Percentiles rank a stretch among this genome's conserved stretches.
These are phyloP conservation scores for Mrakia blollopis DNA, from an alignment of 768 basidiomycete species.

Conservation along the genomic window DNA sequence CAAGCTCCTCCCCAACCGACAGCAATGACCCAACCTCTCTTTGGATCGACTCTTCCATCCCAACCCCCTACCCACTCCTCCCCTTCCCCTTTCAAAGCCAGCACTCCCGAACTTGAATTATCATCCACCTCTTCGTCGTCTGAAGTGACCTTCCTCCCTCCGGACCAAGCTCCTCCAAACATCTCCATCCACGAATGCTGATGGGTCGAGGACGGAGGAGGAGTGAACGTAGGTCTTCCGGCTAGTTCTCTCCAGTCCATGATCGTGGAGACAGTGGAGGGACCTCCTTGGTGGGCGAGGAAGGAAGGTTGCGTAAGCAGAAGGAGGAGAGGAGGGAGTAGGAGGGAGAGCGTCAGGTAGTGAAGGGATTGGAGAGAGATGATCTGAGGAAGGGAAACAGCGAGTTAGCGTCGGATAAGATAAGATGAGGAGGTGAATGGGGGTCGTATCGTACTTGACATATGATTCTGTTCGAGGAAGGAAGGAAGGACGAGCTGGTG, in stretches of 20 bases:
- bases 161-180: slow-evolving; percentile 71
- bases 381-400: slow-evolving; percentile 56
- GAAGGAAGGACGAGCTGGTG: background rate
- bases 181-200: slow-evolving; percentile 53
- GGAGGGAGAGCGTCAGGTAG: slow-evolving; percentile 78
- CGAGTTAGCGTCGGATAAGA: background rate
- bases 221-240: slow-evolving; percentile 63
- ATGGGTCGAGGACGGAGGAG: background rate
- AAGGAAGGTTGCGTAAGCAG: slow-evolving; percentile 42
- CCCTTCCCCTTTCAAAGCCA: background rate
- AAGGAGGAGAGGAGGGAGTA: slow-evolving; percentile 71
- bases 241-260: slow-evolving; percentile 99
- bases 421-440: background rate
- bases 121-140: slow-evolving; percentile 46
- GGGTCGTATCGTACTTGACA: slow-evolving; percentile 61
- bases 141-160: slow-evolving; percentile 67
- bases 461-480: slow-evolving; percentile 49
- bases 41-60: slow-evolving; percentile 56
- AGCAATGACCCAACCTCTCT: slow-evolving; percentile 86
- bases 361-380: slow-evolving; percentile 88
- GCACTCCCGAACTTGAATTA: slow-evolving; percentile 28
- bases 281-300: slow-evolving; percentile 43
- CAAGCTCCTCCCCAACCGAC: slow-evolving; percentile 78
- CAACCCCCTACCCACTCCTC: slow-evolving; percentile 22
- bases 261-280: slow-evolving; percentile 60